These are phyloP conservation scores for Aspergillus sp. DNA, from an alignment of 2,329 filamentous ascomycete genomes.

Conservation along the genomic window DNA sequence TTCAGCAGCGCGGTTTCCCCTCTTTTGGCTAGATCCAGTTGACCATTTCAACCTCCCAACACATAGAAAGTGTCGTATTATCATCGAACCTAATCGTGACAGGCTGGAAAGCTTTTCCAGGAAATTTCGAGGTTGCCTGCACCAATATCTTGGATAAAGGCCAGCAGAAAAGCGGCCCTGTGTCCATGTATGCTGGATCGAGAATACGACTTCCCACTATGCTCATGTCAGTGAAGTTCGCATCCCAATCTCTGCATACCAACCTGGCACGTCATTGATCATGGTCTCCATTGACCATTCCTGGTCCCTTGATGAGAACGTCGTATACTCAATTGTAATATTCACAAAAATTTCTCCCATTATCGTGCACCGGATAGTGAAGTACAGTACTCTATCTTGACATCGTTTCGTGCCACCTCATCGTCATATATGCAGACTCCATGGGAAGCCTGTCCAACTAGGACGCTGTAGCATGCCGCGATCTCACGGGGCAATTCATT, in stretches of 20 bases:
- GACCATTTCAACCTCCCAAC: no score
- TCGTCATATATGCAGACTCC: neutral
- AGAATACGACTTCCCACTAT: neutral
- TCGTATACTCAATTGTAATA: neutral
- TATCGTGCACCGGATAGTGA: neutral
- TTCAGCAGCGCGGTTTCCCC: no score
- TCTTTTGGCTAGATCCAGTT: neutral
- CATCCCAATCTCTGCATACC: neutral
- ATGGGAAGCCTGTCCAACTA: neutral
- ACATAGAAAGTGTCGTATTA: neutral
- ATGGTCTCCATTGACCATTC: neutral
- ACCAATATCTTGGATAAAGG: neutral
- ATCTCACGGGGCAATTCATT: neutral
- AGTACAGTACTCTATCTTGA: neutral
- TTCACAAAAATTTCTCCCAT: neutral
- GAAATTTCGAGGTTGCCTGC: neutral
- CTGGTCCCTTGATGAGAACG: neutral
- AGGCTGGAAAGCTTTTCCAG: neutral
- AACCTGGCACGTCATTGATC: neutral
- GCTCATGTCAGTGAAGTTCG: no score
- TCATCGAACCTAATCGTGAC: neutral
- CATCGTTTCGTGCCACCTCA: neutral
- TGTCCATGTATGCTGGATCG: no score
- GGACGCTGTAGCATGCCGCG: neutral
- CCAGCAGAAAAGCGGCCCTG: neutral